Percentiles rank a stretch among this genome's conserved stretches.
phyloP scores from a whole-genome alignment of 257 asterid genomes.

The Fraxinus cuspidata region DNA sequence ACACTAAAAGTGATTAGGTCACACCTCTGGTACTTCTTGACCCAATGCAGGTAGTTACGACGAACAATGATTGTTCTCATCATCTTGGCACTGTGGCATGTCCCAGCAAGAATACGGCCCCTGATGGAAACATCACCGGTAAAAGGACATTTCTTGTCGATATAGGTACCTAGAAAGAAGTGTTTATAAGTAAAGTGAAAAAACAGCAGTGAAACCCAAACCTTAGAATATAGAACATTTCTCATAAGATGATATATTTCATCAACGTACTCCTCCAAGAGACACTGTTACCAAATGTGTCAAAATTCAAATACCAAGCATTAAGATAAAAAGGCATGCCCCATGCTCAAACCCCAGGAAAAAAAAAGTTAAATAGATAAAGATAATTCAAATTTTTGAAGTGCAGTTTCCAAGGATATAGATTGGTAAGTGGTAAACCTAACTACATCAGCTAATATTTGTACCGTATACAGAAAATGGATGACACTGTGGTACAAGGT shows the following conservation, averaged over 20 bases:
- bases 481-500: background rate
- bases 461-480: background rate
- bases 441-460: background rate
- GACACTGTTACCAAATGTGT: background rate
- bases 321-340: background rate
- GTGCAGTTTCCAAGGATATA: background rate
- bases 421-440: background rate
- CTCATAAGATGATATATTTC: background rate
- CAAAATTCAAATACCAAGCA: background rate
- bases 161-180: conserved; percentile 53
- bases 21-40: conserved; percentile 75
- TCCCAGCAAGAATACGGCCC: conserved; percentile 83
- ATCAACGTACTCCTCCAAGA: background rate
- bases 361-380: background rate
- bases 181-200: background rate
- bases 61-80: conserved; percentile 70
- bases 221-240: background rate
- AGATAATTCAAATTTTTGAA: background rate
- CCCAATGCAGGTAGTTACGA: conserved; percentile 73
- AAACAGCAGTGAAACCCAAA: too few relatives aligned
- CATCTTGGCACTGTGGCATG: conserved; percentile 95
- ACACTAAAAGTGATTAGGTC: background rate
- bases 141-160: conserved; percentile 87
- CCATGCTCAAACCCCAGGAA: background rate
- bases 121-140: conserved; percentile 78